Conservation (phyloP, 2,329 filamentous ascomycete species). For the Esteya vermicola region DNA sequence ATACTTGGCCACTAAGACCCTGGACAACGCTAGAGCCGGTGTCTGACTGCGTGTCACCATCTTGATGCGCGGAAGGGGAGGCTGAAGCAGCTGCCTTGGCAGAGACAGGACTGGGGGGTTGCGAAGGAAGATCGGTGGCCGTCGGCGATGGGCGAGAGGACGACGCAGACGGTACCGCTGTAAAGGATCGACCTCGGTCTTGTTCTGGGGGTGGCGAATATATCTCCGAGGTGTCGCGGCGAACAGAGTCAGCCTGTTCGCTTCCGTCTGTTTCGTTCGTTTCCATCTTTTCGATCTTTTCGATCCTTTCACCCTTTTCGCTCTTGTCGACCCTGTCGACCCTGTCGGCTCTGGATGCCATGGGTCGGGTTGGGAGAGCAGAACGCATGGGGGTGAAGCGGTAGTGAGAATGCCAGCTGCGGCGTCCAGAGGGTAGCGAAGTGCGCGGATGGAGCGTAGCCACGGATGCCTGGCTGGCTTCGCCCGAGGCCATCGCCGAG, state of each 20-base stretch:
- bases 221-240: too few species aligned
- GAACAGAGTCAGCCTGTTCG: too few species aligned
- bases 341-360: constrained; percentile 7
- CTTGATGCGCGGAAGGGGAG: constrained; percentile 3
- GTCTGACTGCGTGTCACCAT: constrained; percentile 7
- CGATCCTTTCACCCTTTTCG: not conserved
- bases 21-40: constrained; percentile 9
- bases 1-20: constrained; percentile 47
- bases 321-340: not conserved
- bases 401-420: not conserved
- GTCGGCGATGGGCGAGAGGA: constrained; percentile 5
- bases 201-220: constrained; percentile 14
- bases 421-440: not conserved
- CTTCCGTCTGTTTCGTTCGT: too few species aligned
- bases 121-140: constrained; percentile 1
- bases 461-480: constrained; percentile 10
- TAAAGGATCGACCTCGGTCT: too few species aligned
- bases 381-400: constrained; percentile 8
- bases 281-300: not conserved
- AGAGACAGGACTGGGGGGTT: constrained; percentile 10
- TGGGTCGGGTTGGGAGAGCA: constrained; percentile 14
- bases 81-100: constrained; percentile 1
- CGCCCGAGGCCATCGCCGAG: constrained; percentile 11
- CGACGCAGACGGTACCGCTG: too few species aligned
- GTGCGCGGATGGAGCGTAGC: constrained; percentile 6